Percentiles rank a stretch among this genome's conserved stretches.
These are phyloP conservation scores for Neocucurbitaria cava DNA, from an alignment of 2,329 filamentous ascomycete genomes.

Conservation along the genomic window DNA sequence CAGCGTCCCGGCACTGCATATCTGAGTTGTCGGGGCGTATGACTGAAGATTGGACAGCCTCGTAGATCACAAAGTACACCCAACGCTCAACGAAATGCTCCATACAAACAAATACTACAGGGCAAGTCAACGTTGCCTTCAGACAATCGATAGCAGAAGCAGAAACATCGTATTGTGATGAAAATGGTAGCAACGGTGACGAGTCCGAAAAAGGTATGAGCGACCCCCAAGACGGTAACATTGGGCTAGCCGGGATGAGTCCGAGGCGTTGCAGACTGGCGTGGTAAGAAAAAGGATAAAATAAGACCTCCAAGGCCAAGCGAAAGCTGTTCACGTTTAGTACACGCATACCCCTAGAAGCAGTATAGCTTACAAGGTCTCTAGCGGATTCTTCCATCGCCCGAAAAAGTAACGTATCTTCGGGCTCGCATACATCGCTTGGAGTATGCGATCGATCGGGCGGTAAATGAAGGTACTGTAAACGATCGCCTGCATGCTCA, in stretches of 20 bases:
- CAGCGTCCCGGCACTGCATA: conserved; percentile 30
- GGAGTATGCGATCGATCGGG: conserved; percentile 38
- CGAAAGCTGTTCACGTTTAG: conserved; percentile 33
- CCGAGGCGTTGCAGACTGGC: conserved; percentile 40
- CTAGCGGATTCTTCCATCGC: conserved; percentile 27
- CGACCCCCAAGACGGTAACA: conserved; percentile 34
- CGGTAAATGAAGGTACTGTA: conserved; percentile 29
- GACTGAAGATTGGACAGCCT: conserved; percentile 38
- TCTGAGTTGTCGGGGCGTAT: conserved; percentile 41
- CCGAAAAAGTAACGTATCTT: conserved; percentile 29
- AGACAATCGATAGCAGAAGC: conserved; percentile 19
- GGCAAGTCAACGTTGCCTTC: conserved; percentile 33
- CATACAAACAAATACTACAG: conserved; percentile 33
- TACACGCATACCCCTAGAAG: neutral
- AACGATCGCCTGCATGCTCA: conserved; percentile 26
- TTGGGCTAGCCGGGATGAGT: conserved; percentile 33
- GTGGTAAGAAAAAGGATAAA: conserved; percentile 45
- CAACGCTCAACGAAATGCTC: conserved; percentile 36
- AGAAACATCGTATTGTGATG: conserved; percentile 20
- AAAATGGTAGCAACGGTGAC: conserved; percentile 36
- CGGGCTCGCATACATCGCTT: conserved; percentile 24
- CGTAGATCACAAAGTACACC: conserved; percentile 34
- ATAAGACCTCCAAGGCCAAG: conserved; percentile 34
- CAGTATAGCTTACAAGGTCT: conserved; percentile 25
- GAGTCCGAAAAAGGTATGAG: conserved; percentile 39